Evolutionary conservation across 495 filamentous ascomycete genomes (phyloP), one percentile per base, ranked within the genome.

Genomic region (Aspergillus campestris): DNA sequence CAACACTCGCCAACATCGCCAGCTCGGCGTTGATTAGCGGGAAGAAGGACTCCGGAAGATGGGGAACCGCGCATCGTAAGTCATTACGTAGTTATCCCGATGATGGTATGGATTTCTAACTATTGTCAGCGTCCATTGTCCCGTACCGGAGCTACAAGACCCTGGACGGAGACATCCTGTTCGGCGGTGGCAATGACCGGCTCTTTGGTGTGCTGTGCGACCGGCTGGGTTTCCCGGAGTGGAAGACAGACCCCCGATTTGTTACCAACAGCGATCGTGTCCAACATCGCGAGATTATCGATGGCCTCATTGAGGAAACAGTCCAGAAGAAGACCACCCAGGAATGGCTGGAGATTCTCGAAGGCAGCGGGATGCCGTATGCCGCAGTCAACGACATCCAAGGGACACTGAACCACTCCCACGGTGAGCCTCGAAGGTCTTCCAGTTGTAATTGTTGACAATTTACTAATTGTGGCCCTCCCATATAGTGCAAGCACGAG

Each of bases 41-140:
- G 7, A 65, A 96, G 61, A 83, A 82, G 47, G 91, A 97, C 64
- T 75, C 78, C 0, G 92, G 92, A 0, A 75, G 92, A 42, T 95
- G 89, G 88, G 92, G 92, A 5, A 98, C 92, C 6, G 89, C 89
- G 36, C 92, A 98, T 72, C 92, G 86, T 89, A 71, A 66, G 83
- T 72, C 18, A 24, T 24, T 27, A 15, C 11, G 31, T 31, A n/a
- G 15, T 36, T 15, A 44, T 38, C 32, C 8, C 24, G 8, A 13
- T 6, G 33, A 30, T n/a, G 10, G 7, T 3, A 43, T 11, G 7
- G 6, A 5, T 41, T 45, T 38, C 55, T 64, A 31, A 56, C 48
- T 9, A 27, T 29, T 48, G 11, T 5, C 45, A 92, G 87, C 90
- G 39, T 95, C 89, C 0, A 96, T 98, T 65, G 92, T 98, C 0